These are phyloP conservation scores for Lecanicillium sp. DNA, from an alignment of 2,329 filamentous ascomycete genomes.

Conservation along the genomic window DNA sequence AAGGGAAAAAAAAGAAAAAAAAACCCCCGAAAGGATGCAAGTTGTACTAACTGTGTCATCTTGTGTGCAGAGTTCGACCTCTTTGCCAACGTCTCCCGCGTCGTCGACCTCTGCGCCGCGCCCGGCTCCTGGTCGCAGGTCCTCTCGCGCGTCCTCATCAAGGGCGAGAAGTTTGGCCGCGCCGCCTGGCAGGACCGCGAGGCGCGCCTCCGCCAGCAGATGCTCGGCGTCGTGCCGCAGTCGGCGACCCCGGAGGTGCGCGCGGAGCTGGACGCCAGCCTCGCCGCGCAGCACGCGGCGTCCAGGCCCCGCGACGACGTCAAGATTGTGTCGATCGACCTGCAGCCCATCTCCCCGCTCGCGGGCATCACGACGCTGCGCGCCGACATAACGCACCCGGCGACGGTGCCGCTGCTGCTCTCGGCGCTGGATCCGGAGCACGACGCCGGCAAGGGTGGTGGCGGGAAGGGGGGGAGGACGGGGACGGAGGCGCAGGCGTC, in stretches of 20 bases:
- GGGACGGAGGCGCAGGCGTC: conserved; percentile 46
- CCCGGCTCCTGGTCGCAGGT: conserved; percentile 98
- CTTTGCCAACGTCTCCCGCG: conserved; percentile 81
- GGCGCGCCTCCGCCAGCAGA: conserved; percentile 55
- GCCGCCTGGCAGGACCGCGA: conserved; percentile 83
- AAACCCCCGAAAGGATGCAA: no score
- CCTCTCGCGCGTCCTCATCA: conserved; percentile 85
- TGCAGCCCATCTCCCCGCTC: conserved; percentile 92
- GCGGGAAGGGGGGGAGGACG: conserved; percentile 20
- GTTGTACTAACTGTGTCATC: conserved; percentile 13
- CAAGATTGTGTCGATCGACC: conserved; percentile 91
- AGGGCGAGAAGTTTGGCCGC: conserved; percentile 84
- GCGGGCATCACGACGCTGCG: conserved; percentile 88
- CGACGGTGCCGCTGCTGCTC: conserved; percentile 84
- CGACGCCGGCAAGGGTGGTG: conserved; percentile 35
- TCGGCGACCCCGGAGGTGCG: conserved; percentile 18
- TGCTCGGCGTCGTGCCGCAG: conserved; percentile 43
- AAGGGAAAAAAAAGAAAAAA: no score
- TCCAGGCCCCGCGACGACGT: conserved; percentile 58
- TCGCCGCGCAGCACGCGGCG: conserved; percentile 21
- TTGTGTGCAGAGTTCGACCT: conserved; percentile 73
- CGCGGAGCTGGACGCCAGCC: conserved; percentile 11
- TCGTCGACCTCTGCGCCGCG: conserved; percentile 92
- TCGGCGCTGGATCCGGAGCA: conserved; percentile 73
- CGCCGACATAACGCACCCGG: conserved; percentile 95